Evolutionary conservation across 257 asterid species (phyloP).

Genomic region (Coffea eugenioides): DNA sequence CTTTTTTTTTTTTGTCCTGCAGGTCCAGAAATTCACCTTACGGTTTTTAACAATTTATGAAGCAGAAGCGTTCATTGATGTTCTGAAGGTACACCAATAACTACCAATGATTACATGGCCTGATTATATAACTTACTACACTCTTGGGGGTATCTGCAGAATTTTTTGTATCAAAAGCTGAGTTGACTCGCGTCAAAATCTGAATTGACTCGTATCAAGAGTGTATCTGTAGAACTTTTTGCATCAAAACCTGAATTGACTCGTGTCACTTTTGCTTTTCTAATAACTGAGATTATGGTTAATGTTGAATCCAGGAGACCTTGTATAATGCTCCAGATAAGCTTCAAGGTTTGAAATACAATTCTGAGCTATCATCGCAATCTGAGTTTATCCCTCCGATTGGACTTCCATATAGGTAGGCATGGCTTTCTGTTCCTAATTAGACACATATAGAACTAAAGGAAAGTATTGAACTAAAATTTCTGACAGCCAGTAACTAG

Average conservation of each 20-base stretch:
- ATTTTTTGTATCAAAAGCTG: neutral
- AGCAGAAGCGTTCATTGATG: conserved; percentile 55
- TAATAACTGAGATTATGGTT: neutral
- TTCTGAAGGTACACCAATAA: conserved; percentile 54
- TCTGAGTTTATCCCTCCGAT: conserved; percentile 56
- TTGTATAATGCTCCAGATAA: conserved; percentile 31
- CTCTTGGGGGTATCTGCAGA: neutral
- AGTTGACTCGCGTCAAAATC: conserved; percentile 1
- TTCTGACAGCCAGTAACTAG: neutral
- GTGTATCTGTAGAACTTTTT: neutral
- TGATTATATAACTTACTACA: neutral
- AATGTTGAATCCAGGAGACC: conserved; percentile 39
- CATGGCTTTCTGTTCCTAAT: neutral
- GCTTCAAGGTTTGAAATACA: conserved; percentile 33
- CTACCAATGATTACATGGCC: neutral
- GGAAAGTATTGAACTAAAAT: neutral
- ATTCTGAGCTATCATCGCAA: conserved; percentile 55
- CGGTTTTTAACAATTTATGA: conserved; percentile 48
- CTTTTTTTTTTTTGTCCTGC: conserved; percentile 23
- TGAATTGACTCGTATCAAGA: conserved; percentile 1
- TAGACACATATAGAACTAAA: neutral
- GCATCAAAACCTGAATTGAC: neutral
- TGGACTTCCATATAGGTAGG: conserved; percentile 44
- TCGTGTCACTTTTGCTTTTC: conserved; percentile 9
- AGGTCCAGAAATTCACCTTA: conserved; percentile 75